These are phyloP conservation scores for Suillus paluster DNA, from an alignment of 768 basidiomycete species.

Conservation along the genomic window DNA sequence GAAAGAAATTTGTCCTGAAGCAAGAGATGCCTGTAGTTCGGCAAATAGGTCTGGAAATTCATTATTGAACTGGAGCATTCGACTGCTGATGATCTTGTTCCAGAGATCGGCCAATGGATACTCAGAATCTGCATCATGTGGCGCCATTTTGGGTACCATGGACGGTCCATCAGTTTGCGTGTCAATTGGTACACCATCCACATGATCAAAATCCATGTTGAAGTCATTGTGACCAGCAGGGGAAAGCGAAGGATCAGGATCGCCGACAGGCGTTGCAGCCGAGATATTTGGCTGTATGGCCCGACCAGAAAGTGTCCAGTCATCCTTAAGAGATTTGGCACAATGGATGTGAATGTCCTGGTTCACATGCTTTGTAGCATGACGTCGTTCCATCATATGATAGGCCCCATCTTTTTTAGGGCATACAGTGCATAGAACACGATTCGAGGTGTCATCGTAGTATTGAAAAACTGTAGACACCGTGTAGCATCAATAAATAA, in stretches of 20 bases:
- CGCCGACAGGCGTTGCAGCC: neutral
- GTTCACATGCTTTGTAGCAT: neutral
- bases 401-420: neutral
- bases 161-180: no score
- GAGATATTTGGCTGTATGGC: no score
- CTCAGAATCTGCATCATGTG: neutral
- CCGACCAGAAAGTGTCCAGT: no score
- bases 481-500: neutral
- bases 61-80: neutral
- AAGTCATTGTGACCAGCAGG: neutral
- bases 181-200: neutral
- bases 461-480: neutral
- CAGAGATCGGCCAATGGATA: neutral
- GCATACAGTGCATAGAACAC: neutral
- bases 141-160: neutral
- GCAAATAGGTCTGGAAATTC: neutral
- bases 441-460: neutral
- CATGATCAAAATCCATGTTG: neutral
- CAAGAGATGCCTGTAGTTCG: neutral
- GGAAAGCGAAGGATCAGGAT: neutral
- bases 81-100: neutral
- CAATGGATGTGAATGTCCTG: conserved; percentile 2
- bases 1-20: neutral
- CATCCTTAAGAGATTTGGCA: no score
- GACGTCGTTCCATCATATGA: conserved; percentile 4